phyloP scores from a whole-genome alignment of 345 rosid genomes.

The Hypericum perforatum region DNA sequence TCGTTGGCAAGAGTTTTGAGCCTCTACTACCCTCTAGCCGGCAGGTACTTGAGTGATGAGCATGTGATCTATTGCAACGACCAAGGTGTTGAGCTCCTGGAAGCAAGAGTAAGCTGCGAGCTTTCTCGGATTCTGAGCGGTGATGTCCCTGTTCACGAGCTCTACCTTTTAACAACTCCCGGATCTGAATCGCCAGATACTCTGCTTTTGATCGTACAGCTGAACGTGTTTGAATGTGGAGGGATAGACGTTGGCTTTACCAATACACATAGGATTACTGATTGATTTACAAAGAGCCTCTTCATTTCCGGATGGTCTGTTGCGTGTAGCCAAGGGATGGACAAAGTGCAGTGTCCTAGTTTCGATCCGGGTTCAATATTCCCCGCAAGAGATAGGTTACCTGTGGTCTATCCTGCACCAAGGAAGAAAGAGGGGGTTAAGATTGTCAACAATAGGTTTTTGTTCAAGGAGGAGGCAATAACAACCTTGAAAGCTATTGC shows the following conservation, averaged over 20 bases:
- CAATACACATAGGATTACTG: slow-evolving; percentile 14
- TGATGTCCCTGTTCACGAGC: neutral
- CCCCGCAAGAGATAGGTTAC: slow-evolving; percentile 3
- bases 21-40: slow-evolving; percentile 19
- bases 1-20: slow-evolving; percentile 18
- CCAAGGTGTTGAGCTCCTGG: slow-evolving; percentile 13
- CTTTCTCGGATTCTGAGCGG: slow-evolving; percentile 9
- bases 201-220: slow-evolving; percentile 11
- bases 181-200: slow-evolving; percentile 5
- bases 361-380: neutral
- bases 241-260: slow-evolving; percentile 12
- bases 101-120: slow-evolving; percentile 11
- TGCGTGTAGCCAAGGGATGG: slow-evolving; percentile 3
- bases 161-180: slow-evolving; percentile 5
- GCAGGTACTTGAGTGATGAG: slow-evolving; percentile 13
- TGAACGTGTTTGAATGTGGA: slow-evolving; percentile 15
- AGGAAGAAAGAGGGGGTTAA: slow-evolving; percentile 4
- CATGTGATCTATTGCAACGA: slow-evolving; percentile 11
- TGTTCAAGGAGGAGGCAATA: slow-evolving; percentile 9
- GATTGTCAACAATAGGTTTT: slow-evolving; percentile 21
- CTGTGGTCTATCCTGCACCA: neutral
- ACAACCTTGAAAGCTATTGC: neutral
- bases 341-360: neutral
- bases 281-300: slow-evolving; percentile 3
- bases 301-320: slow-evolving; percentile 10